Conservation (phyloP, 2,329 filamentous ascomycete genomes). For the Rutstroemia sydowiana region DNA sequence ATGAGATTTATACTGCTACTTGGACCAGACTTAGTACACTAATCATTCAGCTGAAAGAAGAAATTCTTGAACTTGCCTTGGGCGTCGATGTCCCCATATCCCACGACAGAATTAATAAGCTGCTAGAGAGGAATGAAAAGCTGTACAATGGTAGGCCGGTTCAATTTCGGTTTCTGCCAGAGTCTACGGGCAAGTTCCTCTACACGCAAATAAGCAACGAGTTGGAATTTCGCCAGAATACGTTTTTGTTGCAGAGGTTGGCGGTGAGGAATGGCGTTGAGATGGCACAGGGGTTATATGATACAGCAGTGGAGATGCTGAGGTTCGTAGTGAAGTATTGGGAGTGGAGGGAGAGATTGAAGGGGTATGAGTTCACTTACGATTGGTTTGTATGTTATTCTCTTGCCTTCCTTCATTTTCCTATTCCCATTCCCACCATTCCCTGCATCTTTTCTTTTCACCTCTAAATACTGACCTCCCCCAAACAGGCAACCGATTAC, state of each 20-base stretch:
- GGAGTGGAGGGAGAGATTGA: slow-evolving; percentile 24
- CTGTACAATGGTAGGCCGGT: too few species aligned
- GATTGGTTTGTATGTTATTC: slow-evolving; percentile 24
- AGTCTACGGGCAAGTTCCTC: neutral
- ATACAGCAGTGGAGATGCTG: slow-evolving; percentile 26
- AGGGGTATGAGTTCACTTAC: slow-evolving; percentile 18
- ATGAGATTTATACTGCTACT: slow-evolving; percentile 15
- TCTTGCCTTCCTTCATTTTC: neutral
- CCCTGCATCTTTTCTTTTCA: neutral
- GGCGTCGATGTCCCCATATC: slow-evolving; percentile 24
- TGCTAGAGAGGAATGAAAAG: too few species aligned
- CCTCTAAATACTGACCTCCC: neutral
- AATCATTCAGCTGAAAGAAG: slow-evolving; percentile 19
- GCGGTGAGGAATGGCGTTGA: slow-evolving; percentile 19
- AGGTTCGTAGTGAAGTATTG: slow-evolving; percentile 25
- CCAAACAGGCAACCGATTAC: slow-evolving; percentile 14
- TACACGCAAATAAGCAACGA: neutral
- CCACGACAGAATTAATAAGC: too few species aligned
- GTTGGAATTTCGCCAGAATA: slow-evolving; percentile 23
- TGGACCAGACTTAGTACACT: slow-evolving; percentile 14
- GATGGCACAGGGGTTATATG: slow-evolving; percentile 18
- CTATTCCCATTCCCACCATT: too few species aligned
- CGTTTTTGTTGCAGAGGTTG: slow-evolving; percentile 21
- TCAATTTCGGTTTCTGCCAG: too few species aligned
- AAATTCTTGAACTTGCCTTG: slow-evolving; percentile 25